Conservation (phyloP, 148 eudicot species). For the Spergularia marina region DNA sequence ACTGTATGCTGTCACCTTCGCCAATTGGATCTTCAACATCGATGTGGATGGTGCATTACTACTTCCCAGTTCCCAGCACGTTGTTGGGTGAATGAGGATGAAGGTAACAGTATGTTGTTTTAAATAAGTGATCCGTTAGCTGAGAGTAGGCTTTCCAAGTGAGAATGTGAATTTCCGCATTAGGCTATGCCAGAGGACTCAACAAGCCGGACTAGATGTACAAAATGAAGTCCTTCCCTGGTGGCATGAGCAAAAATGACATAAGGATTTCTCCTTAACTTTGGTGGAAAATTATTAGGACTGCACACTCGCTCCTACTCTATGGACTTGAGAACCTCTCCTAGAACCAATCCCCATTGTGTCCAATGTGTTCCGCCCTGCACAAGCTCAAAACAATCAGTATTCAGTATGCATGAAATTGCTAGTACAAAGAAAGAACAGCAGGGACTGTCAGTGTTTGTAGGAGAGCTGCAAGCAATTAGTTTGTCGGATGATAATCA, state of each 20-base stretch:
- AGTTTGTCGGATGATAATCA: background rate
- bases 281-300: conserved; percentile 5
- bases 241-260: background rate
- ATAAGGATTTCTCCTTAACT: background rate
- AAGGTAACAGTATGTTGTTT: too few relatives aligned
- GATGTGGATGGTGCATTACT: too few relatives aligned
- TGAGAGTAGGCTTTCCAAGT: background rate
- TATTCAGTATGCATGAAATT: background rate
- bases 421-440: background rate
- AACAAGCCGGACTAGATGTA: background rate
- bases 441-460: too few relatives aligned
- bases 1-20: too few relatives aligned
- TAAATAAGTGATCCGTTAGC: too few relatives aligned
- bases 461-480: background rate
- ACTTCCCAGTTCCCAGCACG: too few relatives aligned
- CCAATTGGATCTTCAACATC: too few relatives aligned
- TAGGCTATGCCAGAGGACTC: background rate
- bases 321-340: conserved; percentile 69
- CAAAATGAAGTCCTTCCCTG: background rate
- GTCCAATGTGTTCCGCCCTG: conserved; percentile 99
- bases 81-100: too few relatives aligned
- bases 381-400: background rate
- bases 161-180: background rate
- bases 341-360: conserved; percentile 88
- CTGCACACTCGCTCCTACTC: conserved; percentile 14